A percentile compares a stretch with the other conserved stretches of the same genome.
Evolutionary conservation across 2,329 filamentous ascomycete genomes (phyloP).

Genomic region (Colletotrichum trifolii): DNA sequence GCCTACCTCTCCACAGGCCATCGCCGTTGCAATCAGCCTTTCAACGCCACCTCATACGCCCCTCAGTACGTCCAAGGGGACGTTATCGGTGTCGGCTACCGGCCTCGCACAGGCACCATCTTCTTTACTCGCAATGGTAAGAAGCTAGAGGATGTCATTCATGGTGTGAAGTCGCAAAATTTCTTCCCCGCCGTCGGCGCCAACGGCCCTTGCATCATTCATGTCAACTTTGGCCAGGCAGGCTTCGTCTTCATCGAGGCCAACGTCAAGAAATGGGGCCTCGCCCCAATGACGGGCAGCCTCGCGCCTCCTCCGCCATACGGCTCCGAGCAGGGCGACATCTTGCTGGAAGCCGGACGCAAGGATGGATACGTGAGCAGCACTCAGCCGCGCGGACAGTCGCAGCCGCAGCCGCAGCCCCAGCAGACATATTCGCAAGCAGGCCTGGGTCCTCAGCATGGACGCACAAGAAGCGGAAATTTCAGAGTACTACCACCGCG

Average conservation of each 20-base stretch:
- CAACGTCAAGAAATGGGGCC: conserved; percentile 99
- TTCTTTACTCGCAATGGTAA: conserved; percentile 99
- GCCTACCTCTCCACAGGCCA: conserved; percentile 91
- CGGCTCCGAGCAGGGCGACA: conserved; percentile 95
- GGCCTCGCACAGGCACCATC: conserved; percentile 91
- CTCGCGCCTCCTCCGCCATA: conserved; percentile 96
- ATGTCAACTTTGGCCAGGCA: conserved; percentile 98
- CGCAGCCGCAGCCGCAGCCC: conserved; percentile 46
- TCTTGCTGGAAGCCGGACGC: conserved; percentile 86
- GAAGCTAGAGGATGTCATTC: conserved; percentile 92
- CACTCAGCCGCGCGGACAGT: conserved; percentile 57
- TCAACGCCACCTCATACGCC: conserved; percentile 81
- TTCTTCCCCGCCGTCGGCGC: conserved; percentile 98
- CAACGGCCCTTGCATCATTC: conserved; percentile 90
- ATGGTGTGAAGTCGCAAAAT: conserved; percentile 93
- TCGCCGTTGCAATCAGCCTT: conserved; percentile 93
- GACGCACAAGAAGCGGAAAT: conserved; percentile 80
- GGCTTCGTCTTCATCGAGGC: conserved; percentile 99
- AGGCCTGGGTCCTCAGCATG: conserved; percentile 69
- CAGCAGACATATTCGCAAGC: conserved; percentile 43
- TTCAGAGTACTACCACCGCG: conserved; percentile 80
- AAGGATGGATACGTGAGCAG: conserved; percentile 66
- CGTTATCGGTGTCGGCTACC: conserved; percentile 94
- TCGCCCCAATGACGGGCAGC: conserved; percentile 95
- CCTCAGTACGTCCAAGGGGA: conserved; percentile 91